Evolutionary conservation across 768 basidiomycete species (phyloP).

Genomic region (Megacollybia marginata): DNA sequence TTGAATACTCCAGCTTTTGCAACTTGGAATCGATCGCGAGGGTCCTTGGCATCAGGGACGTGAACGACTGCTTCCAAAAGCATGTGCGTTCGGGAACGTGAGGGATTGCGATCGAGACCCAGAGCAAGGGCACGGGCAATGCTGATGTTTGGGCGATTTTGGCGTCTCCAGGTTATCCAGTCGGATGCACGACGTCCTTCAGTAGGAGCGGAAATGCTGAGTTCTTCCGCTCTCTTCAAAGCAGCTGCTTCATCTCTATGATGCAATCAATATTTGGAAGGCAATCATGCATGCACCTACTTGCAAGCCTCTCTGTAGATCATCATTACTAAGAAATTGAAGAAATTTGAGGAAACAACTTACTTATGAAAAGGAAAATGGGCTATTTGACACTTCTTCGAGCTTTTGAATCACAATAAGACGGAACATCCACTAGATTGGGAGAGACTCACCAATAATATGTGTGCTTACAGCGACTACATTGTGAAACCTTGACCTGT

Average conservation of each 20-base stretch:
- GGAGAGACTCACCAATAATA: constrained; percentile 14
- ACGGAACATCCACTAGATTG: not conserved
- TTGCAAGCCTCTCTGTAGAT: not conserved
- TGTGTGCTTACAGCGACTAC: constrained; percentile 15
- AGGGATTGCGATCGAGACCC: constrained; percentile 15
- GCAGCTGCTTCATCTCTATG: constrained; percentile 5
- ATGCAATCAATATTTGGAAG: not conserved
- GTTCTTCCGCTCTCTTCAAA: constrained; percentile 5
- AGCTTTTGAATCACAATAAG: constrained; percentile 4
- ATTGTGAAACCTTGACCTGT: constrained; percentile 9
- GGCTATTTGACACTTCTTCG: constrained; percentile 15
- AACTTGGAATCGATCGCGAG: constrained; percentile 14
- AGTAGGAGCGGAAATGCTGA: constrained; percentile 5
- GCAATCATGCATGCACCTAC: not conserved
- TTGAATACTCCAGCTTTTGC: constrained; percentile 13
- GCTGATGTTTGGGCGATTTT: constrained; percentile 8
- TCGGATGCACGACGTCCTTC: constrained; percentile 11
- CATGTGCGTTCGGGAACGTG: constrained; percentile 19
- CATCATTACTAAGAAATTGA: not conserved
- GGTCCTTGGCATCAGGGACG: constrained; percentile 11
- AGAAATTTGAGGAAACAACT: not conserved
- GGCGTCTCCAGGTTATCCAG: constrained; percentile 14
- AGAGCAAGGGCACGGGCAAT: constrained; percentile 13
- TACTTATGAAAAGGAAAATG: constrained; percentile 18
- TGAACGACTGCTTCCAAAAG: constrained; percentile 15